Base-by-base conservation (phyloP, 129 eudicot genomes). In the Chrysanthemum lavandulifolium region DNA sequence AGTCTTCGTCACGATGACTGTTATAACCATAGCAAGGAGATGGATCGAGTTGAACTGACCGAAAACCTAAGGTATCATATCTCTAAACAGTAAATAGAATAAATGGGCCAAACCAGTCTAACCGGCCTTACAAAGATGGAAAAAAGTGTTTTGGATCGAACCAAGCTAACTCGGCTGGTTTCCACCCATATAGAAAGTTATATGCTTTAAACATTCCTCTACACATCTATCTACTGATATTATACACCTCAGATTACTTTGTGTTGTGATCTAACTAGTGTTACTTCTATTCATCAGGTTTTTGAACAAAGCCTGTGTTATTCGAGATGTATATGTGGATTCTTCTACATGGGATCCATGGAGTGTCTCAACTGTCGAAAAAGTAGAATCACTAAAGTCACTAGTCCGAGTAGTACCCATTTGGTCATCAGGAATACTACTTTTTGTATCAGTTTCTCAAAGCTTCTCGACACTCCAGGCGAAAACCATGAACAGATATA, bases 271-370 rank as follows among this genome's bases (percentile, higher is more conserved):
- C 15, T 57, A 75, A 67, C 59, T 12, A 1, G 27, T 67, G 5
- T 50, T 67, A 16, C 15, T 51, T 14, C 2, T 14, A 7, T 53
- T 5, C 11, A 19, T 10, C 43, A 89, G 96, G 90, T 86, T 73
- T 79, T 73, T 89, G 13, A 89, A 89, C 72, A 86, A 81, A 80
- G 90, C 96, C 1, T 90, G 96, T 19, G 65, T 90, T 43, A 40
- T 90, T 10, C 69, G 25, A 40, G 89, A 89, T 21, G 13, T 67
- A 53, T 78, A 70, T 45, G 68, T 66, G 11, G 85, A 78, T 49
- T 84, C 85, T 11, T 75, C 65, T 0, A 73, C 77, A 21, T 16
- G 66, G 55, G 52, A 87, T 67, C 79, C 90, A 1, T 85, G 89
- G 92, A 68, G 53, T 3, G 81, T 87, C 65, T 77, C 90, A 76